Evolutionary conservation across 257 asterid species (phyloP).

Genomic region (Solanum etuberosum): DNA sequence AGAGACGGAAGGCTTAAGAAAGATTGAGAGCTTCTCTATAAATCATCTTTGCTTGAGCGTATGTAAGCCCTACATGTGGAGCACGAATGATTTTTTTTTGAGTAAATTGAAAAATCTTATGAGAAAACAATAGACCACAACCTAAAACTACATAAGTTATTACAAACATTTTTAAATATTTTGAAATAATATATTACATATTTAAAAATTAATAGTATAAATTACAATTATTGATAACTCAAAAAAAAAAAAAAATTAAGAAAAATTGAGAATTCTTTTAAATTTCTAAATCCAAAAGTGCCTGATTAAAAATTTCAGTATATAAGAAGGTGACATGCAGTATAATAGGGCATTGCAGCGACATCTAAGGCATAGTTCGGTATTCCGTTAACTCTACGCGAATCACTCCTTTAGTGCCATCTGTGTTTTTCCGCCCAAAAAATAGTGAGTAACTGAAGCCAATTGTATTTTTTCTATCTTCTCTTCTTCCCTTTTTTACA

Average conservation of each 20-base stretch:
- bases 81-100: not conserved
- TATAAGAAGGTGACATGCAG: not conserved
- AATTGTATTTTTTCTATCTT: not conserved
- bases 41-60: not conserved
- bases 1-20: fast-evolving
- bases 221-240: not conserved
- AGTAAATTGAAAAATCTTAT: not conserved
- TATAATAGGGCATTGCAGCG: not conserved
- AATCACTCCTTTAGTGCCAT: not conserved
- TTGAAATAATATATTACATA: not conserved
- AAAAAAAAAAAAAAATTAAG: no score
- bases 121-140: fast-evolving
- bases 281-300: not conserved
- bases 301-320: not conserved
- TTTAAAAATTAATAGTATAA: not conserved
- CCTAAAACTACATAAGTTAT: not conserved
- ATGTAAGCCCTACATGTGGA: not conserved
- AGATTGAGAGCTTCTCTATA: not conserved
- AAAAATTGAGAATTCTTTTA: not conserved
- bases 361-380: not conserved
- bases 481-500: not conserved
- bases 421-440: not conserved
- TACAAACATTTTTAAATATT: not conserved
- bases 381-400: not conserved
- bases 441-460: not conserved